Evolutionary conservation across 2,329 filamentous ascomycete species (phyloP), one percentile per base, ranked within the genome.

Genomic region (Thelonectria olida): DNA sequence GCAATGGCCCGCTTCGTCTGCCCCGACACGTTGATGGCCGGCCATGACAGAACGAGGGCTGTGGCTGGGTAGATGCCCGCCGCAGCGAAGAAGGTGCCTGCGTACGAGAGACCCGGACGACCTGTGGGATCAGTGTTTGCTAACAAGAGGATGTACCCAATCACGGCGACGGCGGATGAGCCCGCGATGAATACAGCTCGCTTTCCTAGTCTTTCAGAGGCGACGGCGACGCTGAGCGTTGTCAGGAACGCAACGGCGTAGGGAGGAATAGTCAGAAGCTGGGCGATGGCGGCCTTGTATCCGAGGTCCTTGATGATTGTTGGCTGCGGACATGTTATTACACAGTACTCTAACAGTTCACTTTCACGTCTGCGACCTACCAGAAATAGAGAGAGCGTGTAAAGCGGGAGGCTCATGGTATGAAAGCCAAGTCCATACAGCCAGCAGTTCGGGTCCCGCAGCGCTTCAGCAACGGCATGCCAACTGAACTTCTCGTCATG

Each of bases 371-470:
- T 2, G 69, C n/a, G 23, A 66, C 80, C 58, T 69, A 85, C 76
- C 75, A 87, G 58, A 56, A 87, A 88, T 3, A 87, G 73, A 0
- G 88, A 81, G 5, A 85, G 75, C 0, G 84, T 86, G 60, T 87
- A 88, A 0, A 87, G 75, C 0, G 85, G 85, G 12, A 93, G 75
- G 58, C 87, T 90, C 81, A 92, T 88, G 5, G 89, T 92, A 72
- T 93, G 90, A 67, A 92, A 92, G 0, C 84, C 85, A 0, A 92
- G 73, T 0, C 89, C 88, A 65, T 93, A 93, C 0, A 93, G 80
- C 88, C 88, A 92, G 69, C 88, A 88, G 71, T 89, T 92, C 2
- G 86, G 85, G 67, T 94, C 89, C 13, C 81, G 85, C 39, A 92
- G 74, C 0, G 91, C 90, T 17, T 85, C 80, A 22, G 75, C 58